phyloP scores from a whole-genome alignment of 257 asterid species.

The Linaria vulgaris region DNA sequence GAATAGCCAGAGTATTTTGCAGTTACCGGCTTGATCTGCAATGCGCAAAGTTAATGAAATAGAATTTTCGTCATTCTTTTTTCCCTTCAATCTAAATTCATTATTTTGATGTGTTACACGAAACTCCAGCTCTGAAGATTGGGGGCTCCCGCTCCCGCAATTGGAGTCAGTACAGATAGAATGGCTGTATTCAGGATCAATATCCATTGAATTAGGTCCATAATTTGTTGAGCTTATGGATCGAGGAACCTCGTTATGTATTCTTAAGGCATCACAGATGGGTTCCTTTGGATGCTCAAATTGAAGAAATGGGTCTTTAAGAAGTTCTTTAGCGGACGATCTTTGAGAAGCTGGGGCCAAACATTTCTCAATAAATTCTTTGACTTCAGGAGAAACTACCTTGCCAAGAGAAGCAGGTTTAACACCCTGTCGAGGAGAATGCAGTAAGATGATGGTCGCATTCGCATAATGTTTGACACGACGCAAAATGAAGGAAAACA shows the following conservation, averaged over 20 bases:
- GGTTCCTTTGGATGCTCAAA: constrained; percentile 33
- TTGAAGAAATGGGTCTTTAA: constrained; percentile 62
- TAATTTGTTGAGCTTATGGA: constrained; percentile 30
- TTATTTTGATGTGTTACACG: constrained; percentile 47
- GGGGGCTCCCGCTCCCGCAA: constrained; percentile 47
- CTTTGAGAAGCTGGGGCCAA: constrained; percentile 60
- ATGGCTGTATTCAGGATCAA: constrained; percentile 55
- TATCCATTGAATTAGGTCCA: constrained; percentile 64
- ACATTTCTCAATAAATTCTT: constrained; percentile 71
- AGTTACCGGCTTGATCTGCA: constrained; percentile 51
- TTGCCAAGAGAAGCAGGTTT: constrained; percentile 69
- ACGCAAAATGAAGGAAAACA: neutral
- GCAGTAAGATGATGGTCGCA: neutral
- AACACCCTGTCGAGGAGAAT: constrained; percentile 43
- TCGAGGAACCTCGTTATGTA: constrained; percentile 40
- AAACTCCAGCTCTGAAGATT: constrained; percentile 45
- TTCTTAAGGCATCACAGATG: constrained; percentile 28
- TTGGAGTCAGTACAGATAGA: constrained; percentile 44
- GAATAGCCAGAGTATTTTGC: neutral
- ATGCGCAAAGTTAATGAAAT: constrained; percentile 57
- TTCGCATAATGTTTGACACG: neutral
- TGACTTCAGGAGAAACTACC: constrained; percentile 48
- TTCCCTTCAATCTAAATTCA: constrained; percentile 60
- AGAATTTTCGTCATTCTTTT: constrained; percentile 49
- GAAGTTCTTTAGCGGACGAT: constrained; percentile 70